Evolutionary conservation across 805 yeast genomes (phyloP), one percentile per base, ranked within the genome.

Genomic region (Maudiozyma pseudohumilis): DNA sequence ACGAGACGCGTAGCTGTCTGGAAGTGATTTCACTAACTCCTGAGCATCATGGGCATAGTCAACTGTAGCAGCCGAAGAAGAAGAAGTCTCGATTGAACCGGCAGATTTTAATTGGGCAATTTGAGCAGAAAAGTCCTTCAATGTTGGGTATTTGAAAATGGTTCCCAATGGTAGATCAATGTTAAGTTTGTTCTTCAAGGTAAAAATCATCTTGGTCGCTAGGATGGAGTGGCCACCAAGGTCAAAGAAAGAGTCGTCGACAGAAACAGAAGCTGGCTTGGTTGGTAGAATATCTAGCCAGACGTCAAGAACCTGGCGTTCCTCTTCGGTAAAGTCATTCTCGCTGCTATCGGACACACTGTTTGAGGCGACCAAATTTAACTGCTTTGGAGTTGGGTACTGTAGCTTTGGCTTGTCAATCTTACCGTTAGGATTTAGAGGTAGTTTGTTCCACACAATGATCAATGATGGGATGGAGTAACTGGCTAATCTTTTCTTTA

Each of bases 341-440:
- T 70, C 77, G 26, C 63, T 68, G 16, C 65, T 68, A 8, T 63
- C 68, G 15, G 53, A 47, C 19, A 57, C 46, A 11, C 65, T 46
- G 32, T 74, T 70, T 43, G 66, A 63, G 10, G 94, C 76, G 32
- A 86, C 95, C 13, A 77, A 69, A 23, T 79, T 76, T 45, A 92
- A 68, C 63, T 89, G 96, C 13, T 81, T 89, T 18, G 83, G 72
- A 40, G 85, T 85, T 38, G 99, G 99, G 74, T 83, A 86, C 32
- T 96, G 97, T 43, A 92, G 67, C 53, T 89, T 87, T 26, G 97
- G 97, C 66, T 92, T 92, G 65, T 92, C 99, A 41, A 92, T 86
- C 63, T 92, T 92, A 50, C 99, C 99, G 59, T 92, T 92, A 42
- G 99, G 99, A 63, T 92, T 92, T 62, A 92, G 69, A 19, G 98